Base-by-base conservation (phyloP, 805 yeast genomes). In the Lachancea cidri region DNA sequence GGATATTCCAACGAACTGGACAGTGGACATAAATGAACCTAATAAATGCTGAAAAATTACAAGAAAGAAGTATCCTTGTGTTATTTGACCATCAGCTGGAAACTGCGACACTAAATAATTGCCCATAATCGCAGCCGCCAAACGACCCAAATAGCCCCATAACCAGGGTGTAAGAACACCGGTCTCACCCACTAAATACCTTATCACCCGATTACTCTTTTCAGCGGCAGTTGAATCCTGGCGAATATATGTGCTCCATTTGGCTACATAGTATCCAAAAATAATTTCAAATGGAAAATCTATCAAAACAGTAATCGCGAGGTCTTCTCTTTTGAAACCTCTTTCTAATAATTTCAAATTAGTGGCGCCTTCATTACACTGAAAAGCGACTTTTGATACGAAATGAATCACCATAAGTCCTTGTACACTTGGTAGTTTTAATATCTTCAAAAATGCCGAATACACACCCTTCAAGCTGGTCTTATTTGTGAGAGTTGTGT, bases 271-370 rank as follows among this genome's bases (percentile, higher is more conserved):
- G 61, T 88, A 93, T 1, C 98, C 98, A 65, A 93, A 91, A 3
- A 91, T 65, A 59, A 93, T 83, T 60, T 93, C 98, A 61, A 93
- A 88, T 8, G 98, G 98, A 63, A 93, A 93, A 60, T 93, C 96
- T 36, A 93, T 86, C 35, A 93, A 65, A 0, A 91, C 98, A 0
- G 96, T 86, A 16, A 93, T 76, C 1, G 98, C 94, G 30, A 93
- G 67, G 58, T 93, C 98, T 61, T 93, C 98, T 58, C 89, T 86
- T 30, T 93, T 79, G 34, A 93, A 78, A 0, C 98, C 98, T 54
- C 82, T 83, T 58, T 93, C 98, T 4, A 93, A 67, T 17, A 93
- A 69, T 60, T 91, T 93, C 52, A 93, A 73, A 57, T 91, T 91
- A 1, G 98, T 93, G 20, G 95, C 97, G 5, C 93, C 88, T 62